Base-by-base conservation (phyloP, 495 filamentous ascomycete species). In the Penicilliopsis zonata region DNA sequence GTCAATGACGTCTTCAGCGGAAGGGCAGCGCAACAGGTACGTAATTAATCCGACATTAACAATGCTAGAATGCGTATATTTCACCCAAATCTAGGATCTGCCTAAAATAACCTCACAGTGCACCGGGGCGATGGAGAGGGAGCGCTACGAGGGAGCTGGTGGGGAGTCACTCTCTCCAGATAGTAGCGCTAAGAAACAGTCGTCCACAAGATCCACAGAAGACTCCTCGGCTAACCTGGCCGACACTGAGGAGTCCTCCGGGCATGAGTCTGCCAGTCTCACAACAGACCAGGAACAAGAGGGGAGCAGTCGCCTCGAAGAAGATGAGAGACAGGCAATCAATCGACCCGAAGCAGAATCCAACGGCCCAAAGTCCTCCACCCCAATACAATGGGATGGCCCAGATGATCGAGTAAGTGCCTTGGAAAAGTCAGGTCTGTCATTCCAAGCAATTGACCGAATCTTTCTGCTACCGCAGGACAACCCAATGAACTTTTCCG, bases 401-500 rank as follows among this genome's bases (percentile, higher is more conserved):
- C 59, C 55, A 0, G 44, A 80, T 30, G 82, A 87, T 40, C 78
- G 78, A 0, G 5, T 27, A 27, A 5, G 25, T 27, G 5, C 25
- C n/a, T n/a, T 12, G 5, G 10, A 27, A 5, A 9, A 27, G n/a
- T n/a, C 5, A 27, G 4, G 10, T 12, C 5, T 13, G 10, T 5
- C 25, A 27, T 13, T 13, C 14, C 25, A n/a, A 23, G 21, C 21
- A 6, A 23, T 6, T 23, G n/a, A 6, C 6, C 6, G 6, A 6
- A 6, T n/a, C n/a, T 23, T 23, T 23, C n/a, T n/a, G n/a, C 21
- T 23, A 6, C 6, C 21, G 21, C n/a, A 27, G 25, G 56, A 70
- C 26, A 81, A 84, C 55, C 82, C 82, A 3, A 63, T 75, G 46
- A 86, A 88, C 51, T 83, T 78, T 41, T 47, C 69, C 0, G 36